Conservation (phyloP, 257 asterid species). For the Cruciata laevipes region DNA sequence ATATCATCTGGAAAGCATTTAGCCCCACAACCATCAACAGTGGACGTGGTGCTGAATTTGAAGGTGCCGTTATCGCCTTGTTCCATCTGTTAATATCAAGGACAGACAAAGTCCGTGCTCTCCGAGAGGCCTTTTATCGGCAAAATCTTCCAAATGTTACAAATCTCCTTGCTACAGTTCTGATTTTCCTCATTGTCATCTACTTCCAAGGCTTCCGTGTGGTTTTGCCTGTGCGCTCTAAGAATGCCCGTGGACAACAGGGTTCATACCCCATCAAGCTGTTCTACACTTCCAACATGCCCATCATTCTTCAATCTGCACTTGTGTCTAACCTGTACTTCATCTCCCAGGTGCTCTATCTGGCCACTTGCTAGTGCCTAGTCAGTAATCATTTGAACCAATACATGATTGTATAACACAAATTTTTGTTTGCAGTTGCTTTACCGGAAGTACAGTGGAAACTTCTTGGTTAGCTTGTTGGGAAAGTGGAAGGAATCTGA, state of each 20-base stretch:
- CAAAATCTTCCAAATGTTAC: conserved; percentile 74
- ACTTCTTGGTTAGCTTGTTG: conserved; percentile 46
- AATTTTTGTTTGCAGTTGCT: conserved; percentile 34
- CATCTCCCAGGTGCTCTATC: conserved; percentile 51
- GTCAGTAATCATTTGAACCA: background rate
- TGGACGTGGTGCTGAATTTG: conserved; percentile 69
- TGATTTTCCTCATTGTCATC: conserved; percentile 55
- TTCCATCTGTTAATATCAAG: conserved; percentile 58
- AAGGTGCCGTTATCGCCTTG: conserved; percentile 60
- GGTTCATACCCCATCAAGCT: conserved; percentile 70
- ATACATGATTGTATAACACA: background rate
- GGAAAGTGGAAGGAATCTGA: conserved; percentile 65
- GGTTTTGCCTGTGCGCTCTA: conserved; percentile 63
- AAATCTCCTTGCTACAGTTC: conserved; percentile 60
- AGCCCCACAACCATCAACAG: conserved; percentile 63
- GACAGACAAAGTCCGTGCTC: conserved; percentile 60
- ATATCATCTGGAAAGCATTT: conserved; percentile 63
- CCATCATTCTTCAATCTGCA: conserved; percentile 70
- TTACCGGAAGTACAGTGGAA: conserved; percentile 50
- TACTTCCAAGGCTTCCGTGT: conserved; percentile 75
- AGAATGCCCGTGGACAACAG: conserved; percentile 63
- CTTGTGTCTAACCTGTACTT: conserved; percentile 69
- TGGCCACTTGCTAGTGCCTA: background rate
- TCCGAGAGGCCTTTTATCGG: conserved; percentile 67
- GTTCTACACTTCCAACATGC: conserved; percentile 70